Evolutionary conservation across 306 rosid genomes (phyloP).

Genomic region (Prunus davidiana): DNA sequence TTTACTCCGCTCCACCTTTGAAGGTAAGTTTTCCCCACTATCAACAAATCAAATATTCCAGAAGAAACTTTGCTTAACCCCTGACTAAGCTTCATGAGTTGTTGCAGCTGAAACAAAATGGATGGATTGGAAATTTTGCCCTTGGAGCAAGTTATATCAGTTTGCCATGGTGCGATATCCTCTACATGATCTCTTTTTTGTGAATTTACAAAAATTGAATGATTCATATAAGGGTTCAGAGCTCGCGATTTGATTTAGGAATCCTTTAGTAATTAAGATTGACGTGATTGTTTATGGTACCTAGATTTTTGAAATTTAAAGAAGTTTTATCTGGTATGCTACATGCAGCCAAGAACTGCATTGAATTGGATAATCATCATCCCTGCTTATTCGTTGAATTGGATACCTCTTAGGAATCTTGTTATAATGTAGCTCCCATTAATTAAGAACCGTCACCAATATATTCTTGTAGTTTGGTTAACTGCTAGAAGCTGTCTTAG

Average conservation of each 20-base stretch:
- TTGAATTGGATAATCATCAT: not conserved
- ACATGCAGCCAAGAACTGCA: not conserved
- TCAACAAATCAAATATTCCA: not conserved
- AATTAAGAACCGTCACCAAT: not conserved
- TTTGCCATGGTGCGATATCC: conserved; percentile 82
- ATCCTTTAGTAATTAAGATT: not conserved
- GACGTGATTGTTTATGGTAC: not conserved
- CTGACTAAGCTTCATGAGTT: conserved; percentile 29
- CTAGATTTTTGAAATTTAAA: not conserved
- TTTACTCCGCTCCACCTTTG: conserved; percentile 96
- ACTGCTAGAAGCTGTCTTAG: conserved; percentile 1
- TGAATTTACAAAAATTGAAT: not conserved
- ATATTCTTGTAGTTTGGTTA: conserved; percentile 1
- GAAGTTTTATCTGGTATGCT: too few relatives aligned
- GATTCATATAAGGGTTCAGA: not conserved
- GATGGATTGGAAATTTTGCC: conserved; percentile 99
- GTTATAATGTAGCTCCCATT: not conserved
- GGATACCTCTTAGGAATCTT: not conserved
- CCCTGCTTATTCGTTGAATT: not conserved
- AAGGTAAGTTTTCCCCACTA: conserved; percentile 45
- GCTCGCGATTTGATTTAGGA: not conserved
- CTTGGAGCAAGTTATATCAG: conserved; percentile 98
- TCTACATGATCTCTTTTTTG: conserved; percentile 16
- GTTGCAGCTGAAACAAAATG: conserved; percentile 93
- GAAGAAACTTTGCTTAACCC: conserved; percentile 2